Conservation (phyloP, 2,329 filamentous ascomycete genomes). For the Trichoderma sp. region DNA sequence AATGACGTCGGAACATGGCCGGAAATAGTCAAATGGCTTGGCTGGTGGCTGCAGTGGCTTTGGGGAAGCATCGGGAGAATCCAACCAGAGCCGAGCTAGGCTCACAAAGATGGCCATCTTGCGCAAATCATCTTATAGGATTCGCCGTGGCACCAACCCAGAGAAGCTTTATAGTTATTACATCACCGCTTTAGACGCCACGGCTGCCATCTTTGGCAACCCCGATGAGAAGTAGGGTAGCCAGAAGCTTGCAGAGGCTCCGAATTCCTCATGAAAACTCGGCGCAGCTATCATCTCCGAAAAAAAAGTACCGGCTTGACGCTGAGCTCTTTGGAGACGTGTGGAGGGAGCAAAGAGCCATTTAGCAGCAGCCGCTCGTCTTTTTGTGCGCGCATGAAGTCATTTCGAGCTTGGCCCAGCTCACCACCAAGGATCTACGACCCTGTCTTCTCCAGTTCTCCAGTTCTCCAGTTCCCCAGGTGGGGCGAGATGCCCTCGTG, state of each 20-base stretch:
- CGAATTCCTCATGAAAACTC: background rate
- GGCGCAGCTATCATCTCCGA: background rate
- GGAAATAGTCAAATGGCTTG: slow-evolving; percentile 8
- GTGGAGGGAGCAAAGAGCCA: slow-evolving; percentile 1
- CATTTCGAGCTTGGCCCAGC: background rate
- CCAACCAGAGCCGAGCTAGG: slow-evolving; percentile 2
- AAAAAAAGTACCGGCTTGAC: background rate
- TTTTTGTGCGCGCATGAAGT: background rate
- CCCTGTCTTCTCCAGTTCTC: background rate
- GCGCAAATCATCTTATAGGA: slow-evolving; percentile 9
- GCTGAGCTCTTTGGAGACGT: background rate
- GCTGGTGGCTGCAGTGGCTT: background rate
- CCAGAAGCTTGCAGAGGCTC: background rate
- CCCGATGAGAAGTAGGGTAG: background rate
- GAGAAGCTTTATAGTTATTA: slow-evolving; percentile 4
- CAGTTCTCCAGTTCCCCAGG: slow-evolving; percentile 8
- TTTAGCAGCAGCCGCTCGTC: background rate
- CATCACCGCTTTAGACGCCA: slow-evolving; percentile 20
- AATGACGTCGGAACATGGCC: slow-evolving; percentile 13
- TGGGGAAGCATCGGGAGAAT: slow-evolving; percentile 3
- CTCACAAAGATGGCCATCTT: background rate
- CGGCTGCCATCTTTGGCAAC: background rate
- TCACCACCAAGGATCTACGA: background rate
- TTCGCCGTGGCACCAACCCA: background rate
- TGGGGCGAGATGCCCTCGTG: slow-evolving; percentile 18